Base-by-base conservation (phyloP, 2,329 filamentous ascomycete species). In the Pyrenochaeta sp. region DNA sequence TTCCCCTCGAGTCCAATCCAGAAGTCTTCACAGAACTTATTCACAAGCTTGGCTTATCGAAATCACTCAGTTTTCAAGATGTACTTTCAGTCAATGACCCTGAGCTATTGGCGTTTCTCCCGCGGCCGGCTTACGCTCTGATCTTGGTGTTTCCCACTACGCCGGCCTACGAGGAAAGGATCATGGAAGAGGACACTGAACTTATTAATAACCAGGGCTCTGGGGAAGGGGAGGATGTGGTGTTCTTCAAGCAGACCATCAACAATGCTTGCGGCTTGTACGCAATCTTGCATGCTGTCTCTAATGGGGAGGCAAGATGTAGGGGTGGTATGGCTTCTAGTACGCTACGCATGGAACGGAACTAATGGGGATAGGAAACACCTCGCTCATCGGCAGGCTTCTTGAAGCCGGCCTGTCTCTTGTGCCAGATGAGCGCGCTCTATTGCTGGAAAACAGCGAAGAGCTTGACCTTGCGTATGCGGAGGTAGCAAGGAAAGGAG, bases 231-330 rank as follows among this genome's bases (percentile, higher is more conserved):
- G 91, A 96, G 71, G 88, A 89, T 1, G 90, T 96, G 0, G 73
- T 96, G 4, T 98, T 92, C 92, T 97, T 92, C 83, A 91, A 88
- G 68, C 94, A 98, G 81, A 98, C 93, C 0, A 97, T 98, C 69
- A 86, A 91, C 59, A 96, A 98, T 75, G 92, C 94, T 0, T 98
- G 94, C 77, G 94, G 94, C 0, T 81, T 97, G 44, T 97, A 97
- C 82, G 95, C 91, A 0, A 79, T 98, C 28, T 77, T 98, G 45
- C 95, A 98, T 75, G 91, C 90, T 19, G 86, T 92, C 0, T 84
- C 85, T 45, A 99, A 98, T 77, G 93, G 93, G 0, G 83, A 84
- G 1, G 90, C 91, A 0, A 81, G 85, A 54, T 78, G 80, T 3
- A 85, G 89, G 52, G 85, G 96, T 53, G 78, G 85, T 81, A 76